Base-by-base conservation (phyloP, 805 yeast species). In the Nakazawaea holstii region DNA sequence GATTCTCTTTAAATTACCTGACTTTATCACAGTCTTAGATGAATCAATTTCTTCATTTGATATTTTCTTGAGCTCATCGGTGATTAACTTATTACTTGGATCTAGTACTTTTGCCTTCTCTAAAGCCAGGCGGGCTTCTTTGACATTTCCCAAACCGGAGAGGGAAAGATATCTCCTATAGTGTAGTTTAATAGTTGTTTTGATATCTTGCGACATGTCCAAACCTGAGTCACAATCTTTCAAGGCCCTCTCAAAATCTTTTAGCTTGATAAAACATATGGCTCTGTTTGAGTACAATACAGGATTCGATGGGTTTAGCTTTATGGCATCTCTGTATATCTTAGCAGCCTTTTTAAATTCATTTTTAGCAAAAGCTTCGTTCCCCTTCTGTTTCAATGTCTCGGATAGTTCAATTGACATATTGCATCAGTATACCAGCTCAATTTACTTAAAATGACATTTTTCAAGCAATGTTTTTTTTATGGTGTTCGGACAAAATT, bases 261-360 rank as follows among this genome's bases (percentile, higher is more conserved):
- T 55, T 4, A 80, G 58, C 48, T 80, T 79, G 36, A 84, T 58
- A 52, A 75, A 71, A n/a, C 87, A 71, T 68, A 80, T 79, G 0
- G 94, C 85, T 39, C 84, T 64, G 57, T 86, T 86, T n/a, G 91
- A 76, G 57, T 72, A 80, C 1, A 80, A 65, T 0, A 82, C 72
- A 0, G 90, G 73, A 50, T 79, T 77, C 0, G 53, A 33, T 0
- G 80, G 73, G 43, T 77, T 77, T 14, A 69, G 30, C 8, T 62
- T 62, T 33, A 82, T 68, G 3, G 91, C 89, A 43, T 75, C 73
- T 9, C 76, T 60, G 59, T 86, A 86, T 0, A 70, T 60, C 24
- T 68, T 58, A 1, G 77, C 74, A 0, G 94, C 89, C 28, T 67
- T 67, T 5, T 53, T 53, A 57, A 61, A 84, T 41, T 80, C 65